Conservation (phyloP, 805 yeast genomes). For the Maudiozyma serrabonitensis region DNA sequence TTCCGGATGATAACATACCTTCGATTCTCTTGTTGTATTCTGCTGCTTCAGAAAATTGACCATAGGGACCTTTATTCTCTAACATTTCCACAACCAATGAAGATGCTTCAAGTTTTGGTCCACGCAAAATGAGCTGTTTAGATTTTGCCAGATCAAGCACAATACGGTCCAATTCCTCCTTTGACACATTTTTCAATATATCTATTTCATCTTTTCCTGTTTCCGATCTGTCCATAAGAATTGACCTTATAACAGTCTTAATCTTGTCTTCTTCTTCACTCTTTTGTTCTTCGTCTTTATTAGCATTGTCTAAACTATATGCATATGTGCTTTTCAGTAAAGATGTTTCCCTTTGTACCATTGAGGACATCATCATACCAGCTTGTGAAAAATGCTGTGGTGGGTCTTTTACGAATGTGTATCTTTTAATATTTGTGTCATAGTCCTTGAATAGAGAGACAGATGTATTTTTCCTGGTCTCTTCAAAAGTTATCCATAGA, state of each 20-base stretch:
- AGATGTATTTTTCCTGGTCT: slow-evolving; percentile 9
- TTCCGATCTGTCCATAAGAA: slow-evolving; percentile 25
- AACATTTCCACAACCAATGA: slow-evolving; percentile 15
- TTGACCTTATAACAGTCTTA: slow-evolving; percentile 29
- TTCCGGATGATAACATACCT: slow-evolving; percentile 34
- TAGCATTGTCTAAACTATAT: slow-evolving; percentile 14
- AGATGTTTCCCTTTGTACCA: slow-evolving; percentile 59
- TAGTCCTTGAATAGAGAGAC: slow-evolving; percentile 26
- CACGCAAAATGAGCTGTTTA: slow-evolving; percentile 45
- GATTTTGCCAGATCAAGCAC: slow-evolving; percentile 38
- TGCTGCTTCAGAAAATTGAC: slow-evolving; percentile 37
- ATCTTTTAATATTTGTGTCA: slow-evolving; percentile 40
- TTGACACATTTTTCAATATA: slow-evolving; percentile 33
- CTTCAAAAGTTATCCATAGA: slow-evolving; percentile 56
- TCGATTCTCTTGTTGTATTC: slow-evolving; percentile 36
- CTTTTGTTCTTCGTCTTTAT: slow-evolving; percentile 4
- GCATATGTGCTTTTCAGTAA: slow-evolving; percentile 40
- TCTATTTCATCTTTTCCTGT: slow-evolving; percentile 23
- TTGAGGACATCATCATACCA: slow-evolving; percentile 49
- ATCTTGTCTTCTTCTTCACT: slow-evolving; percentile 19
- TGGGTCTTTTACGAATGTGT: slow-evolving; percentile 32
- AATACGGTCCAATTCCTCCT: slow-evolving; percentile 40
- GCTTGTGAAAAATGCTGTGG: slow-evolving; percentile 21
- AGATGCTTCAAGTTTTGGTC: slow-evolving; percentile 31
- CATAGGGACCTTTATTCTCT: slow-evolving; percentile 22